Percentiles rank a stretch among this genome's conserved stretches.
Conservation (phyloP, 192 early-diverging fungal species). For the Linnemannia schmuckeri region DNA sequence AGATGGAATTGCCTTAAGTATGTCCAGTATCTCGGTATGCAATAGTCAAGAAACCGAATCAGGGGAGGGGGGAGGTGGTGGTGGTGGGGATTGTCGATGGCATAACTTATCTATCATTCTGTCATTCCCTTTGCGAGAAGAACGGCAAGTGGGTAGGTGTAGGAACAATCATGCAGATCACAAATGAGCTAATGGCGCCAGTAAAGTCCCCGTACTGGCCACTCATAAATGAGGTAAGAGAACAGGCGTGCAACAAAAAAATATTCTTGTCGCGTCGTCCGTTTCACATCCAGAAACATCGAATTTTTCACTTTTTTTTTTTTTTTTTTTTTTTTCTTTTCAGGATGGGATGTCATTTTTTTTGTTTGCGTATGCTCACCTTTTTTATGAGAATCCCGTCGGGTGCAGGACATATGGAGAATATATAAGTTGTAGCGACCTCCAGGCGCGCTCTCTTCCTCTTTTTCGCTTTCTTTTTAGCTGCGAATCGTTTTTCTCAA, state of each 20-base stretch:
- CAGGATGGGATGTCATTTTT: neutral
- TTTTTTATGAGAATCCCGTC: neutral
- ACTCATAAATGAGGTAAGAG: neutral
- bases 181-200: neutral
- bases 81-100: neutral
- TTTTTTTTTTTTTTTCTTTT: neutral
- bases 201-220: neutral
- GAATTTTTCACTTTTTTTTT: neutral
- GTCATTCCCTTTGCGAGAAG: neutral
- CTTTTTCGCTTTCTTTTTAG: neutral
- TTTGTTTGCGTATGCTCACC: neutral
- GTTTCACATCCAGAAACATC: neutral
- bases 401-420: too few relatives aligned
- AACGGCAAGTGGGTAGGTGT: neutral
- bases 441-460: neutral
- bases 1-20: neutral
- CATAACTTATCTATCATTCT: neutral
- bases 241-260: neutral
- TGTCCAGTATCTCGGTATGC: neutral
- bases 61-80: neutral
- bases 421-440: neutral
- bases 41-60: neutral
- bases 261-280: neutral
- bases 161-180: neutral
- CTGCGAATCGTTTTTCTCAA: neutral